A percentile compares a stretch with the other conserved stretches of the same genome.
Conservation (phyloP, 495 filamentous ascomycete genomes). For the Pyronema domesticum region DNA sequence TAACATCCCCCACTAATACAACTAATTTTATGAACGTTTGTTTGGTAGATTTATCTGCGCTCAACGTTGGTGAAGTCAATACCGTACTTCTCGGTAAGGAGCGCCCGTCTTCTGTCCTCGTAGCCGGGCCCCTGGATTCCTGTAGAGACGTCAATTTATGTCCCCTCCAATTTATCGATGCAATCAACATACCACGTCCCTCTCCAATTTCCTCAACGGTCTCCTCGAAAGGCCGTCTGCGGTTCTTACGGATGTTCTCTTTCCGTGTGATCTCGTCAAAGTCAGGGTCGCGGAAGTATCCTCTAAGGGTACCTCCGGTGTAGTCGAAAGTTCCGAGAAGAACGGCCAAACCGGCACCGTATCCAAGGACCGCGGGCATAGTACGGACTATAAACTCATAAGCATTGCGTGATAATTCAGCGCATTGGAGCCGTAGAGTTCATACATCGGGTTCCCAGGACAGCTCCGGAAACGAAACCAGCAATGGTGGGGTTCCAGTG, state of each 20-base stretch:
- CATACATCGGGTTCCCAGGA: constrained; percentile 49
- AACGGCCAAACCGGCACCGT: constrained; percentile 47
- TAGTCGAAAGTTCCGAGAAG: constrained; percentile 54
- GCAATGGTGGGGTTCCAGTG: constrained; percentile 50
- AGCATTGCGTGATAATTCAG: neutral
- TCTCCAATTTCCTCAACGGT: constrained; percentile 73
- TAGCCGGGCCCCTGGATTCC: constrained; percentile 74
- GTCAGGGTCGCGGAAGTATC: constrained; percentile 36
- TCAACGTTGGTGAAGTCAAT: constrained; percentile 51
- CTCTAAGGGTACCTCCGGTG: constrained; percentile 49
- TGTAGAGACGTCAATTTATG: constrained; percentile 23
- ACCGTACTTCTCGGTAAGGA: constrained; percentile 80
- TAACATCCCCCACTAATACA: neutral
- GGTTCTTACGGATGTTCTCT: constrained; percentile 52
- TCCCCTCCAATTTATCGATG: neutral
- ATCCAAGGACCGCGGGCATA: constrained; percentile 63
- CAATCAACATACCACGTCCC: constrained; percentile 18
- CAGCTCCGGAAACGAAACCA: constrained; percentile 51
- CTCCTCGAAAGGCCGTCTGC: constrained; percentile 61
- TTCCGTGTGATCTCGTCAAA: constrained; percentile 71
- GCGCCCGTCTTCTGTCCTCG: constrained; percentile 62
- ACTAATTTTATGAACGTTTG: too few species aligned
- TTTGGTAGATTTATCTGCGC: constrained; percentile 6
- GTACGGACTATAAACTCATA: constrained; percentile 41
- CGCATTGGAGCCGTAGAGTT: neutral